phyloP scores from a whole-genome alignment of 208 protist genomes.

The Entamoeba nuttalli region DNA sequence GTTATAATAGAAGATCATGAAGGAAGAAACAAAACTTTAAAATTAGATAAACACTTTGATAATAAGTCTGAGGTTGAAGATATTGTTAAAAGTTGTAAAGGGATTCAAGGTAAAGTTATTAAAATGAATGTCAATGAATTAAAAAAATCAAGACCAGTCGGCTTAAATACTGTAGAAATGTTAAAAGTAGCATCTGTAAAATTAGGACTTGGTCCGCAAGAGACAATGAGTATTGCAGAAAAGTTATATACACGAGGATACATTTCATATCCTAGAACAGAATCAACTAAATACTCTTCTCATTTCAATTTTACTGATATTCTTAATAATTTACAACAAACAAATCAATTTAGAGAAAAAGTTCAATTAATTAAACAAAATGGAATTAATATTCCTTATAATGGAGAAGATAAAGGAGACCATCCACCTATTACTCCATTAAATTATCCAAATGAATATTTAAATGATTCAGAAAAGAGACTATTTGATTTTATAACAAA shows the following conservation, averaged over 20 bases:
- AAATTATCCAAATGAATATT: not conserved
- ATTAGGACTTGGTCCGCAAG: conserved; percentile 64
- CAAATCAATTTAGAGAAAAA: conserved; percentile 25
- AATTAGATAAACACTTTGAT: not conserved
- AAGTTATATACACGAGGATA: conserved; percentile 48
- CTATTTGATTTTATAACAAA: conserved; percentile 42
- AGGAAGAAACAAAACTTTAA: not conserved
- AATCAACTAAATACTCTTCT: conserved; percentile 70
- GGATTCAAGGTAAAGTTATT: not conserved
- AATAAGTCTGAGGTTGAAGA: not conserved
- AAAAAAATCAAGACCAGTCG: conserved; percentile 42
- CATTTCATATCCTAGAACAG: conserved; percentile 76
- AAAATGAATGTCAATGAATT: not conserved
- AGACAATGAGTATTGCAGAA: conserved; percentile 78
- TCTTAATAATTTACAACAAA: conserved; percentile 47
- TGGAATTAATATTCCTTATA: not conserved
- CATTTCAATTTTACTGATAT: conserved; percentile 56
- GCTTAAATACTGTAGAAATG: conserved; percentile 77
- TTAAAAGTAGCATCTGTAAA: conserved; percentile 51
- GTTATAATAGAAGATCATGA: not conserved
- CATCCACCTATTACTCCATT: conserved; percentile 52
- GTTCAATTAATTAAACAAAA: not conserved
- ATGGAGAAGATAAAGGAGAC: conserved; percentile 42
- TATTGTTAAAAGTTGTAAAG: not conserved
- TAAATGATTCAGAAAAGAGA: conserved; percentile 1